A percentile compares a stretch with the other conserved stretches of the same genome.
These are phyloP conservation scores for Aspergillus thermomutatus DNA, from an alignment of 2,329 filamentous ascomycete species.

Conservation along the genomic window DNA sequence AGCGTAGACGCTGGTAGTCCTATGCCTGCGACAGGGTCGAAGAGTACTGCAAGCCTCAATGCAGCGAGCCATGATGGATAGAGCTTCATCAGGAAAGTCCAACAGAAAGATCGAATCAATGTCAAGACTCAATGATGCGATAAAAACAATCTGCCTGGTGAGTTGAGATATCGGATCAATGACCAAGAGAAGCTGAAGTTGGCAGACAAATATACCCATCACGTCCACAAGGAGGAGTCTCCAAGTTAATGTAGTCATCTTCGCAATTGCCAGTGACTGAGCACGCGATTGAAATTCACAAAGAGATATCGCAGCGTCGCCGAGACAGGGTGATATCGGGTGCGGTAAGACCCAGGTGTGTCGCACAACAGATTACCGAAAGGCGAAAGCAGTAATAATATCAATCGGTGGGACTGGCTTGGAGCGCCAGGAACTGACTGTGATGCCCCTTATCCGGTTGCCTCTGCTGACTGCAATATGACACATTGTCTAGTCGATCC, in stretches of 20 bases:
- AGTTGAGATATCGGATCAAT: no score
- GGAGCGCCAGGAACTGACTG: no score
- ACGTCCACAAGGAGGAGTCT: background rate
- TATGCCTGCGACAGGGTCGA: conserved; percentile 10
- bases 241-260: background rate
- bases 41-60: conserved; percentile 5
- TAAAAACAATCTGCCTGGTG: background rate
- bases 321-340: conserved; percentile 5
- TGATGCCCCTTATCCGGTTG: no score
- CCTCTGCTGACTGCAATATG: no score
- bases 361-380: conserved; percentile 3
- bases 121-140: background rate
- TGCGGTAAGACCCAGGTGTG: conserved; percentile 7
- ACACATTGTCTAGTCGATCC: no score
- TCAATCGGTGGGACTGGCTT: no score
- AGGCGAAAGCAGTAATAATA: conserved; percentile 1
- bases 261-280: background rate
- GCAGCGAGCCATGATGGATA: background rate
- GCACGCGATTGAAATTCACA: background rate
- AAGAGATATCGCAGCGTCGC: background rate
- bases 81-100: background rate
- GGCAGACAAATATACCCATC: background rate
- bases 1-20: conserved; percentile 11
- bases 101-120: background rate
- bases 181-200: background rate